Conservation (phyloP, 768 basidiomycete genomes). For the Hygrophoropsis aurantiaca region DNA sequence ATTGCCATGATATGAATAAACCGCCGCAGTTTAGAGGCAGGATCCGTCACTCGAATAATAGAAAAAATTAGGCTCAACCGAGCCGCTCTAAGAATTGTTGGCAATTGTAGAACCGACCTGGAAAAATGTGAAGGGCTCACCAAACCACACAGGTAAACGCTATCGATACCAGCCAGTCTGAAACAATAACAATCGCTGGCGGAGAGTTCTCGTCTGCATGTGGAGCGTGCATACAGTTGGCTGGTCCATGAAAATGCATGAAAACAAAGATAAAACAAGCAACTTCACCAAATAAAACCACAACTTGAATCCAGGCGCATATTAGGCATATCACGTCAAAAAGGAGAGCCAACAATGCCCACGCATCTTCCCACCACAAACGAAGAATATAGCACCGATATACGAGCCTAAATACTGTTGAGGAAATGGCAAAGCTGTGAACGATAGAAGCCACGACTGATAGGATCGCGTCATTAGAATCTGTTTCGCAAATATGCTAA, state of each 20-base stretch:
- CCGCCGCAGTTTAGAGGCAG: constrained; percentile 8
- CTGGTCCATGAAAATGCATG: no score
- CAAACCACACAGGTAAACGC: constrained; percentile 19
- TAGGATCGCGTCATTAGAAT: no score
- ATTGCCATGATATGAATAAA: constrained; percentile 8
- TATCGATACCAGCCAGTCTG: constrained; percentile 20
- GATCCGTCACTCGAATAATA: constrained; percentile 20
- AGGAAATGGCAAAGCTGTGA: constrained; percentile 17
- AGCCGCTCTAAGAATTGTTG: constrained; percentile 12
- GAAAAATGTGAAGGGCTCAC: constrained; percentile 11
- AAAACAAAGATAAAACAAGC: constrained; percentile 11
- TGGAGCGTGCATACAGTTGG: no score
- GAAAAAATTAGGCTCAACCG: constrained; percentile 24
- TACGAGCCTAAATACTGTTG: constrained; percentile 15
- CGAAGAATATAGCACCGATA: constrained; percentile 18
- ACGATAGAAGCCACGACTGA: constrained; percentile 15
- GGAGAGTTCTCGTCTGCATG: no score
- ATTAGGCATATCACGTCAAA: constrained; percentile 18
- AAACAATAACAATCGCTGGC: neutral
- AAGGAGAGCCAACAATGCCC: constrained; percentile 23
- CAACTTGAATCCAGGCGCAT: constrained; percentile 16
- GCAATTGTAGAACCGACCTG: constrained; percentile 14
- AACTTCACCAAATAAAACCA: no score
- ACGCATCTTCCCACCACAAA: constrained; percentile 28
- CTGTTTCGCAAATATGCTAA: no score